These are phyloP conservation scores for Salix udensis DNA, from an alignment of 345 rosid genomes.

Conservation along the genomic window DNA sequence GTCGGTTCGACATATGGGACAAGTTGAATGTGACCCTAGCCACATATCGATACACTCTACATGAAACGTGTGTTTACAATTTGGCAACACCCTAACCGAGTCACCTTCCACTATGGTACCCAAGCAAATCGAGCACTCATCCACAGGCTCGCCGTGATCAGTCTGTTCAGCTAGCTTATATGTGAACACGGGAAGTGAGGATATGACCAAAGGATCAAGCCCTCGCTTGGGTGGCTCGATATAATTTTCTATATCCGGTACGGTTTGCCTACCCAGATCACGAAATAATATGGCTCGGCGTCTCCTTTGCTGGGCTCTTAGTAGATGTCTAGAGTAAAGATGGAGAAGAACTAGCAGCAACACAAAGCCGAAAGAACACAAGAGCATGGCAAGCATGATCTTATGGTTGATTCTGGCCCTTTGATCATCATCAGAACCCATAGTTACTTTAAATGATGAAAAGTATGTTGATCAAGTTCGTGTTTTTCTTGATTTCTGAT, in stretches of 20 bases:
- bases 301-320: constrained; percentile 31
- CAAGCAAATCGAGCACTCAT: constrained; percentile 46
- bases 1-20: constrained; percentile 45
- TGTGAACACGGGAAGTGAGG: constrained; percentile 33
- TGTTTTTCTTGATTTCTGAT: neutral
- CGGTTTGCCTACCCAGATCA: constrained; percentile 1
- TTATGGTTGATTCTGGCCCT: constrained; percentile 28
- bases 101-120: constrained; percentile 30
- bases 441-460: neutral
- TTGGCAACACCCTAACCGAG: constrained; percentile 37
- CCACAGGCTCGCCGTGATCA: constrained; percentile 5
- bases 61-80: constrained; percentile 53
- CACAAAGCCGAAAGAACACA: constrained; percentile 41
- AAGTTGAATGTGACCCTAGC: constrained; percentile 43
- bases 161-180: constrained; percentile 11
- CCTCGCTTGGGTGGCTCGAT: constrained; percentile 40
- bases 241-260: neutral
- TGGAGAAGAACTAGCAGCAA: constrained; percentile 34
- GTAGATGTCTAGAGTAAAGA: constrained; percentile 39
- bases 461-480: neutral
- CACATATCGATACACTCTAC: constrained; percentile 45
- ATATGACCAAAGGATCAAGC: constrained; percentile 39
- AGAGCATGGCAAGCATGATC: constrained; percentile 42
- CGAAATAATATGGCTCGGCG: constrained; percentile 20
- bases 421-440: constrained; percentile 9